Base-by-base conservation (phyloP, 192 early-diverging fungal genomes). In the Podila clonocystis region DNA sequence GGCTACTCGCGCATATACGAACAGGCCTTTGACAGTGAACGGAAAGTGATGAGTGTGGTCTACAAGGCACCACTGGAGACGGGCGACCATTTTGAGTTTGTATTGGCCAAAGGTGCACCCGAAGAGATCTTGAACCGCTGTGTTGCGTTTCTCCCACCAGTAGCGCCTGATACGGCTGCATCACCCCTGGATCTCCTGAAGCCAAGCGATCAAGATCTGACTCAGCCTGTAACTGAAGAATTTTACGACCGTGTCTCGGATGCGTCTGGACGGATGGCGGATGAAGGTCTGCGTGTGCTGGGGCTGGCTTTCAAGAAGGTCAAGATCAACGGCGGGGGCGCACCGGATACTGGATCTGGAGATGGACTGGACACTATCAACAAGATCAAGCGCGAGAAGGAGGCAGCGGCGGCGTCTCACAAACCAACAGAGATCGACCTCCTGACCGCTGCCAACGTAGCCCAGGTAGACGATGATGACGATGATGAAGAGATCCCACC, bases 41-140 rank as follows among this genome's bases (percentile, higher is more conserved):
- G 97, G 57, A 99, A 99, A 84, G 89, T 96, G 33, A 98, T 98
- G 97, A 94, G 93, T 84, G 91, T 93, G 13, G 85, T 97, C 2
- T 95, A 91, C 83, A 83, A 88, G 50, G 74, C 69, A 28, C 69
- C 50, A 55, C 22, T 80, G 1, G 52, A 80, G 4, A 62, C 24
- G 15, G 52, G 45, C 1, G 80, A 62, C 29, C 63, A 83, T 28
- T 74, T 69, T 19, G 82, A 82, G 34, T 87, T 95, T 64, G 89
- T 95, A 5, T 73, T 97, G 7, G 91, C 84, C 33, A 99, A 99
- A 74, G 97, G 97, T 30, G 97, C 97, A 0, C 97, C 97, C 19
- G 97, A 99, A 77, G 91, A 93, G 55, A 85, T 99, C 19, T 82
- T 98, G 38, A 82, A 82, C 19, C 90, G 91, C 9, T 95, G 93